Percentiles rank a stretch among this genome's conserved stretches.
Conservation (phyloP, 2,329 filamentous ascomycete species). For the Ophiostoma sp. region DNA sequence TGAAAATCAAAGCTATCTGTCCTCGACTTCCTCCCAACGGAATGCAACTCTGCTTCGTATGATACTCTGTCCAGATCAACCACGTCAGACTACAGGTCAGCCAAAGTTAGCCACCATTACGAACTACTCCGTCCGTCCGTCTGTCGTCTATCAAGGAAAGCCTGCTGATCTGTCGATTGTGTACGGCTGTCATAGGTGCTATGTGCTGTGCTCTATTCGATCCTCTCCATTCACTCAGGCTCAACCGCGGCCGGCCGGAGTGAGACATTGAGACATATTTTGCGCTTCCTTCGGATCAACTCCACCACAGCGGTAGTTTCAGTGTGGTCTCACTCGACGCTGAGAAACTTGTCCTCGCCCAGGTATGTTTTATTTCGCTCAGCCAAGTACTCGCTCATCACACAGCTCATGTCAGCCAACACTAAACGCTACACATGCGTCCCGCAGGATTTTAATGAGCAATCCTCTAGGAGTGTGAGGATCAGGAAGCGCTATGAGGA, state of each 20-base stretch:
- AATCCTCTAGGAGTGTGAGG: background rate
- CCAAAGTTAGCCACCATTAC: background rate
- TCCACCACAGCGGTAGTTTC: background rate
- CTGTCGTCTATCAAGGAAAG: background rate
- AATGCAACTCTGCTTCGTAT: background rate
- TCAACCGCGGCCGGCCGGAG: background rate
- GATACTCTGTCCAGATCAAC: background rate
- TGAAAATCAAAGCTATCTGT: background rate
- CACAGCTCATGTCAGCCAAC: too few species aligned
- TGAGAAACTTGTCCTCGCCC: too few species aligned
- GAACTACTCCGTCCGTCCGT: background rate
- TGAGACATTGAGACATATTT: background rate
- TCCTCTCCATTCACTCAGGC: too few species aligned
- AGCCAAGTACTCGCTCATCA: too few species aligned
- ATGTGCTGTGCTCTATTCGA: background rate
- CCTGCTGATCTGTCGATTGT: conserved; percentile 1
- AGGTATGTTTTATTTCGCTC: too few species aligned
- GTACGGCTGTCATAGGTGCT: conserved; percentile 4
- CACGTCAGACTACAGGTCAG: background rate
- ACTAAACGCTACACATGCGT: too few species aligned
- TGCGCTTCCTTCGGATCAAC: too few species aligned
- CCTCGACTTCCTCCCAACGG: background rate
- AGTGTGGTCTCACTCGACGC: too few species aligned
- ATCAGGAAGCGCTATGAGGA: too few species aligned
- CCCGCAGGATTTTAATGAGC: too few species aligned